Base-by-base conservation (phyloP, 371 early-diverging fungal genomes). In the Mortierella sp. region DNA sequence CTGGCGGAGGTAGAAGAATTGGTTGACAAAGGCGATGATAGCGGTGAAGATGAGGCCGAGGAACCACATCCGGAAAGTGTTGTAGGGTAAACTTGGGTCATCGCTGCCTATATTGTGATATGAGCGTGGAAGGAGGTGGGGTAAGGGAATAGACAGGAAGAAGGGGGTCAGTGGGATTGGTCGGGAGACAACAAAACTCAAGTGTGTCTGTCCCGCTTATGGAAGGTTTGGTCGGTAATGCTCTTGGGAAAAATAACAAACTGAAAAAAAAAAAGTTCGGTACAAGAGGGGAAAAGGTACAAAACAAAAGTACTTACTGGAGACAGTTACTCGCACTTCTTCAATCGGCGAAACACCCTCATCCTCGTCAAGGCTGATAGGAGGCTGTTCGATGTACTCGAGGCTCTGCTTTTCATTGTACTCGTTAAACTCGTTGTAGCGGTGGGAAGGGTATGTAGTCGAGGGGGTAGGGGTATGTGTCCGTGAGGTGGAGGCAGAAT, bases 31-130 rank as follows among this genome's bases (percentile, higher is more conserved):
- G 27, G 92, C 88, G 32, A 95, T 87, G 10, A 89, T 76, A 48
- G 90, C 84, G 44, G 90, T 89, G 80, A 94, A 94, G 71, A 94
- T 75, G 18, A 93, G 75, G 29, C 95, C 96, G 11, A 97, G 88
- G 21, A 92, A 85, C 89, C 92, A 92, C 80, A 95, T 92, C 78
- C 97, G 93, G 80, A 95, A 94, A 14, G 97, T 96, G 76, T 93
- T 88, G 18, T 92, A 92, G 1, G 96, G 95, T 35, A 93, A 75
- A 0, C 91, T 86, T 6, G 95, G 92, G 43, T 94, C 93, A 79
- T 95, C 95, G 11, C 87, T 89, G 54, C 89, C 90, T 83, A 46
- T 68, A 24, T 60, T 27, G 29, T 27, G 24, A 27, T 58, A 71
- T 5, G 68, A 63, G 10, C 32, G 65, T 43, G 58, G 24, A 16